These are phyloP conservation scores for Bipolaris victoriae DNA, from an alignment of 2,329 filamentous ascomycete species.

Conservation along the genomic window DNA sequence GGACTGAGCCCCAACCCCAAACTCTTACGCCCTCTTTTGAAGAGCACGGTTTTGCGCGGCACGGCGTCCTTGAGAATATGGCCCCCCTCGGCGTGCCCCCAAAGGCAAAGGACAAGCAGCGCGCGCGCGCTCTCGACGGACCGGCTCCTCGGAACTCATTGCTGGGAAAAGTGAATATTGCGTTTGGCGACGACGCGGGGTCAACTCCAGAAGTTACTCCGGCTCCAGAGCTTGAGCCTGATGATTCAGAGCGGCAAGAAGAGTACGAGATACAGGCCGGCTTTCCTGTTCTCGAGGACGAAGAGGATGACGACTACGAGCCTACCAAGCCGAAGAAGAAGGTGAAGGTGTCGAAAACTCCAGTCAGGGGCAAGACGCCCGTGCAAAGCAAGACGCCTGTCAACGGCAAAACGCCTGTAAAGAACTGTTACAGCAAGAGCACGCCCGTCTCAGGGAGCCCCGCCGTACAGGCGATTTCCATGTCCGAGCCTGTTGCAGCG, in stretches of 20 bases:
- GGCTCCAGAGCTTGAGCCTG: conserved; percentile 47
- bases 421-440: conserved; percentile 31
- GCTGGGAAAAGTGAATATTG: conserved; percentile 50
- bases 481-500: conserved; percentile 18
- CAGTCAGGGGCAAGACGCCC: conserved; percentile 44
- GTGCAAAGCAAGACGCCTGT: conserved; percentile 42
- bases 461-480: conserved; percentile 22
- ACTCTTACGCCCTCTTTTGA: conserved; percentile 71
- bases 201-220: conserved; percentile 56
- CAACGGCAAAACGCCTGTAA: conserved; percentile 37
- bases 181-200: conserved; percentile 49
- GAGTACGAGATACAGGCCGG: conserved; percentile 44
- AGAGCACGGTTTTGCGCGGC: conserved; percentile 74
- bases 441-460: conserved; percentile 27
- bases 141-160: conserved; percentile 46
- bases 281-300: conserved; percentile 48
- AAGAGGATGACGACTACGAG: conserved; percentile 56
- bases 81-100: conserved; percentile 78
- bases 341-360: conserved; percentile 37
- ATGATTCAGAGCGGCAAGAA: conserved; percentile 49
- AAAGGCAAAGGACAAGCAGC: conserved; percentile 64
- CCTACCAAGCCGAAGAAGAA: conserved; percentile 47
- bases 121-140: conserved; percentile 55
- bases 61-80: conserved; percentile 84
- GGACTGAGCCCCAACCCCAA: conserved; percentile 64